Base-by-base conservation (phyloP, 805 yeast genomes). In the Lachancea kluyveri region DNA sequence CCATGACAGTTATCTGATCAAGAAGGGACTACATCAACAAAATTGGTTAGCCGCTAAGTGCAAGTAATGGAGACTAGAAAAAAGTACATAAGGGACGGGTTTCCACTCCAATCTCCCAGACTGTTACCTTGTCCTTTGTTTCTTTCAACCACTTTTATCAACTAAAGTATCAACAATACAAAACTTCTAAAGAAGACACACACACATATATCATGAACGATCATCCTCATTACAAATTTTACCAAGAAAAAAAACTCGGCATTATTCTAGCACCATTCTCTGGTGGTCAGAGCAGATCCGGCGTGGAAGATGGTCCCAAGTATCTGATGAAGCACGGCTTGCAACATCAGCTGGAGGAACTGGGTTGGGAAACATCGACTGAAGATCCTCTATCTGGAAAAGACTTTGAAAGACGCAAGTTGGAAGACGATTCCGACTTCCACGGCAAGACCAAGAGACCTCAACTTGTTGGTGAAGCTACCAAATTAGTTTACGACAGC, bases 301-400 rank as follows among this genome's bases (percentile, higher is more conserved):
- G 98, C 42, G 96, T 90, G 23, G 98, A 90, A 52, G 70, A 75
- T 30, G 98, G 96, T 21, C 97, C 98, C n/a, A 72, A 77, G 38
- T 80, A 74, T 57, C 64, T 90, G 43, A 57, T 87, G 28, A 70
- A 79, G 40, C 72, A 74, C 33, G 96, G 96, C 4, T 65, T 90
- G 37, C 65, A 72, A 39, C 43, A 65, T 16, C 81, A 82, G 48
- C 53, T 90, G 33, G 60, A 72, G 40, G 61, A 65, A 2, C 65
- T 90, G 28, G 94, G 90, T 14, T 90, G 96, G 96, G 54, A 65
- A 9, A 67, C 76, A 10, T 40, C 59, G 1, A 46, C 79, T 17
- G 61, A 55, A 12, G 67, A 72, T 15, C 85, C 92, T 7, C 64
- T 83, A 22, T 58, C 64, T 22, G 67, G 59, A 26, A 54, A 68